phyloP scores from a whole-genome alignment of 805 yeast species.

The Teunomyces stri region DNA sequence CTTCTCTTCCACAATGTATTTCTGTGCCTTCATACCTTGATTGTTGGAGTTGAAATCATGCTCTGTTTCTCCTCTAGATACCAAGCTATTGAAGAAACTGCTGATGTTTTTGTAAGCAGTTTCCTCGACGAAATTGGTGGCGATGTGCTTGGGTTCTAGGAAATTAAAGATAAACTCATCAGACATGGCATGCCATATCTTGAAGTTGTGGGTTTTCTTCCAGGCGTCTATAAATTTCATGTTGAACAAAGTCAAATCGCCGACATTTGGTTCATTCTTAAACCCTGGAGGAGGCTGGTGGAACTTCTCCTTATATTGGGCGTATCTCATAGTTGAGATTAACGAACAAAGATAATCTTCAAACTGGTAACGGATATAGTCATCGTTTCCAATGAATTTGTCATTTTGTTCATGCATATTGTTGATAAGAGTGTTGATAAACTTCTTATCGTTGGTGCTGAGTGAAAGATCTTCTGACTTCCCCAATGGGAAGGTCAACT shows the following conservation, averaged over 20 bases:
- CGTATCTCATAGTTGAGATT: slow-evolving; percentile 68
- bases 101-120: slow-evolving; percentile 17
- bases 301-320: slow-evolving; percentile 48
- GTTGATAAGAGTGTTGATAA: slow-evolving; percentile 57
- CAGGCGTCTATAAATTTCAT: slow-evolving; percentile 31
- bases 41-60: slow-evolving; percentile 1
- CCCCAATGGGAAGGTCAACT: slow-evolving; percentile 42
- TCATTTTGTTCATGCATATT: slow-evolving; percentile 47
- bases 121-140: slow-evolving; percentile 17
- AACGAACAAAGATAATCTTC: slow-evolving; percentile 86
- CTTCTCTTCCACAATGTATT: slow-evolving; percentile 10
- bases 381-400: slow-evolving; percentile 55
- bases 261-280: slow-evolving; percentile 14
- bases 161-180: slow-evolving; percentile 47
- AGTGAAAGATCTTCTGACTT: slow-evolving; percentile 31
- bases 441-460: slow-evolving; percentile 60
- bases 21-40: slow-evolving; percentile 8
- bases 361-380: slow-evolving; percentile 79
- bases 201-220: slow-evolving; percentile 33
- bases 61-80: slow-evolving; percentile 11
- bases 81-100: slow-evolving; percentile 21
- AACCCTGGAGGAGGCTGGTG: slow-evolving; percentile 44
- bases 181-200: slow-evolving; percentile 39
- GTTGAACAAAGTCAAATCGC: slow-evolving; percentile 31
- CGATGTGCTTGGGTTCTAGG: slow-evolving; percentile 39